Evolutionary conservation across 1,284 basidiomycete species (phyloP).

Genomic region (Cryptococcus sp.): DNA sequence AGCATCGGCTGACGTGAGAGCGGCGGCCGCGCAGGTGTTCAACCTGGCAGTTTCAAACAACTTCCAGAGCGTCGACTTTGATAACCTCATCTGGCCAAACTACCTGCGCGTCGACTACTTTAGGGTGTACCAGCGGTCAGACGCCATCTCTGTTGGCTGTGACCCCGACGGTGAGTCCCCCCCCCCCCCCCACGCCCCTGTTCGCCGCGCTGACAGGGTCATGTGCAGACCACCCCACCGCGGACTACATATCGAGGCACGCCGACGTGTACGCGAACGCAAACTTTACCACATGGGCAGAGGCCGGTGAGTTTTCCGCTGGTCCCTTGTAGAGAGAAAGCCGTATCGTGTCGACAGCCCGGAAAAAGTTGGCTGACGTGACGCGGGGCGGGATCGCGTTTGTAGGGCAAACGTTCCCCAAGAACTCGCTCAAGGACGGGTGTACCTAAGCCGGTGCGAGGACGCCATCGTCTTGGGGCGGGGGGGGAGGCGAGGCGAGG

Average conservation of each 20-base stretch:
- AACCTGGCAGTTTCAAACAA: conserved; percentile 41
- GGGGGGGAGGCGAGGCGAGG: too few species aligned
- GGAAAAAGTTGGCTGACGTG: neutral
- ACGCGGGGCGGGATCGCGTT: too few species aligned
- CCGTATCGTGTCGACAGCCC: too few species aligned
- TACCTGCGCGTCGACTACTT: conserved; percentile 52
- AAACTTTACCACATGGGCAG: conserved; percentile 48
- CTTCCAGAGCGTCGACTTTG: conserved; percentile 50
- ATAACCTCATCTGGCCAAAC: conserved; percentile 50
- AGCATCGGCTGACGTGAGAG: neutral
- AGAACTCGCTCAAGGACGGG: conserved; percentile 41
- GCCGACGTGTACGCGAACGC: conserved; percentile 42
- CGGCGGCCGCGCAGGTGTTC: neutral
- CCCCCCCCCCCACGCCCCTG: too few species aligned
- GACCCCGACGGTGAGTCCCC: conserved; percentile 10
- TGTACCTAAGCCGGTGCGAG: conserved; percentile 12
- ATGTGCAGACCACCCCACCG: conserved; percentile 42
- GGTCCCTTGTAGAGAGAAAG: neutral
- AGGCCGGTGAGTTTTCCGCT: conserved; percentile 25
- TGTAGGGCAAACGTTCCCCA: conserved; percentile 42
- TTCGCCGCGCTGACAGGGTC: neutral
- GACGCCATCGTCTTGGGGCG: too few species aligned
- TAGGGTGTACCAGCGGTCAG: conserved; percentile 52
- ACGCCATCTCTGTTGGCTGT: conserved; percentile 15
- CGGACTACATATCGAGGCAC: conserved; percentile 44